A percentile compares a stretch with the other conserved stretches of the same genome.
These are phyloP conservation scores for Aureobasidium musti DNA, from an alignment of 2,329 filamentous ascomycete species.

Conservation along the genomic window DNA sequence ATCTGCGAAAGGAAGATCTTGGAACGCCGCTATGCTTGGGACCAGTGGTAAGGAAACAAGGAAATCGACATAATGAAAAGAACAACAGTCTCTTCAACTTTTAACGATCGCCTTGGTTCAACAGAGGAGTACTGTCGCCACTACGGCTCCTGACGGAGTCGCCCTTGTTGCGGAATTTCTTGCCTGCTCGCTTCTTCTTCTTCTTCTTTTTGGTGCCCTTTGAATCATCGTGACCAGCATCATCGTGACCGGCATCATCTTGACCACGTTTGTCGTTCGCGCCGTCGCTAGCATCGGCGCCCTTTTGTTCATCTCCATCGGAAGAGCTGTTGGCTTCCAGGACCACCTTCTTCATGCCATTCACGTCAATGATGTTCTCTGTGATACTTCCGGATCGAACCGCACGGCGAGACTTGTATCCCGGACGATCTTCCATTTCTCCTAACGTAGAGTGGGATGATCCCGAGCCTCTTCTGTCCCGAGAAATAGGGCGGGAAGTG, in stretches of 20 bases:
- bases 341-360: slow-evolving; percentile 74
- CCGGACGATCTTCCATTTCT: slow-evolving; percentile 37
- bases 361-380: slow-evolving; percentile 72
- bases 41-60: background rate
- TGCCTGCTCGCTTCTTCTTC: slow-evolving; percentile 34
- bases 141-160: slow-evolving; percentile 30
- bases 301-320: slow-evolving; percentile 46
- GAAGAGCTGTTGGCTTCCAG: slow-evolving; percentile 66
- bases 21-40: slow-evolving; percentile 16
- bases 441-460: slow-evolving; percentile 30
- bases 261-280: slow-evolving; percentile 28
- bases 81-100: slow-evolving; percentile 5
- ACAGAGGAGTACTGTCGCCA: slow-evolving; percentile 30
- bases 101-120: slow-evolving; percentile 35
- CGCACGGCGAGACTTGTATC: slow-evolving; percentile 35
- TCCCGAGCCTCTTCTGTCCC: slow-evolving; percentile 25
- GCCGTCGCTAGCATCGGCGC: slow-evolving; percentile 37
- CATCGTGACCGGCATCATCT: slow-evolving; percentile 25
- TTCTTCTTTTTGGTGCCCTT: slow-evolving; percentile 33
- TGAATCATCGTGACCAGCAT: slow-evolving; percentile 25
- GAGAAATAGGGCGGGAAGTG: slow-evolving; percentile 29
- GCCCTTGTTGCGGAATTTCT: slow-evolving; percentile 32
- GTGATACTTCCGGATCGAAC: slow-evolving; percentile 76
- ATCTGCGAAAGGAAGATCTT: slow-evolving; percentile 1
- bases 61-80: slow-evolving; percentile 5